phyloP scores from a whole-genome alignment of 179 eudicot genomes.

The Heliamphora pulchella region DNA sequence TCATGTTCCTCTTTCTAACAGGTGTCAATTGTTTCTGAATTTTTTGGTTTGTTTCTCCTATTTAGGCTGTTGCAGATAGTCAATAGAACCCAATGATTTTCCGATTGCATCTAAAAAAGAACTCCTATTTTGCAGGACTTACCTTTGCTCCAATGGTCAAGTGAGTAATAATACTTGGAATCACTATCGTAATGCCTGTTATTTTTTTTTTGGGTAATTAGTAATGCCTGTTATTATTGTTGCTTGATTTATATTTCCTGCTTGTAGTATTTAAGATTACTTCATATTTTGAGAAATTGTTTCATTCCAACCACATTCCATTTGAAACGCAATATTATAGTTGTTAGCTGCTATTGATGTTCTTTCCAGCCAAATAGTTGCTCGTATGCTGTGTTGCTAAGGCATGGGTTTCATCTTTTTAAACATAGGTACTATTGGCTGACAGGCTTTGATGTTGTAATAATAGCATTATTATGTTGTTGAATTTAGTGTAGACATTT shows the following conservation, averaged over 20 bases:
- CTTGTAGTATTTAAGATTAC: neutral
- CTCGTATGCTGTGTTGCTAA: neutral
- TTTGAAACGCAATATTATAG: neutral
- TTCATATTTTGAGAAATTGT: neutral
- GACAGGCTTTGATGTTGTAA: neutral
- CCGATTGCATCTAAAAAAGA: neutral
- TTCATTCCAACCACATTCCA: neutral
- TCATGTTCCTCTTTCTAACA: slow-evolving; percentile 46
- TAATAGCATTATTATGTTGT: neutral
- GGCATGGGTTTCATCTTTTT: neutral
- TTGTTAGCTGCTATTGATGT: neutral
- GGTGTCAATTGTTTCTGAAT: slow-evolving; percentile 21
- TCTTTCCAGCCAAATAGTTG: slow-evolving; percentile 2
- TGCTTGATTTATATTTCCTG: neutral
- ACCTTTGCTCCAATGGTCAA: slow-evolving; percentile 40
- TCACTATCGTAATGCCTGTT: slow-evolving; percentile 1
- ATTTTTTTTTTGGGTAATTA: neutral
- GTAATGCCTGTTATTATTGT: no score
- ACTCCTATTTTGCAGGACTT: slow-evolving; percentile 46
- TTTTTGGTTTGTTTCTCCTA: neutral
- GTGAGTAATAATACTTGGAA: slow-evolving; percentile 33
- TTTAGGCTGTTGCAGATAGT: slow-evolving; percentile 5
- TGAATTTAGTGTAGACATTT: neutral
- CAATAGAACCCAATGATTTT: neutral
- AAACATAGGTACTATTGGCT: neutral